Percentiles rank a stretch among this genome's conserved stretches.
Conservation (phyloP, 352 stramenopile species). For the Pythium dissotocum region DNA sequence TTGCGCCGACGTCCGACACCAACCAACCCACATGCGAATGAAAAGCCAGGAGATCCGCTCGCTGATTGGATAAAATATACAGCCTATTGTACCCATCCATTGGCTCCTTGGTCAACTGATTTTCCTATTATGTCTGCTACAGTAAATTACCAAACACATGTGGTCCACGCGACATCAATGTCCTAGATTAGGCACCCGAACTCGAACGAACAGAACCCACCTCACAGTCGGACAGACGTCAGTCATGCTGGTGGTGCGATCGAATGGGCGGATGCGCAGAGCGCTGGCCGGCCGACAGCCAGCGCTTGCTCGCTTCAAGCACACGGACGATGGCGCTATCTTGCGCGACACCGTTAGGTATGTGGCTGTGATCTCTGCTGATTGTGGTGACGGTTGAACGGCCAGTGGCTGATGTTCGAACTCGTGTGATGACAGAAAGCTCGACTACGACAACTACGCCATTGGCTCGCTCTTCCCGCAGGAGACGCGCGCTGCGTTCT, state of each 20-base stretch:
- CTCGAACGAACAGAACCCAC: slow-evolving; percentile 1
- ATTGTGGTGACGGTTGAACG: background rate
- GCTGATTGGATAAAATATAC: slow-evolving; percentile 37
- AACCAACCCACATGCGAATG: slow-evolving; percentile 29
- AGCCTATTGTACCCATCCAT: slow-evolving; percentile 27
- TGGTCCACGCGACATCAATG: slow-evolving; percentile 19
- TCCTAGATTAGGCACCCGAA: slow-evolving; percentile 26
- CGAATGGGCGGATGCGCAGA: background rate
- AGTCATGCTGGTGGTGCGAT: slow-evolving; percentile 40
- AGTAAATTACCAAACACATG: slow-evolving; percentile 11
- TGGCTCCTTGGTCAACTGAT: slow-evolving; percentile 21
- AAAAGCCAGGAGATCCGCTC: slow-evolving; percentile 19
- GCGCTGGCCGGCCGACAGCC: background rate
- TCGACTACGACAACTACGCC: slow-evolving; percentile 86
- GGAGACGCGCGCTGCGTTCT: slow-evolving; percentile 64
- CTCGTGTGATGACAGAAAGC: slow-evolving; percentile 44
- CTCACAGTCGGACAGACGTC: slow-evolving; percentile 6
- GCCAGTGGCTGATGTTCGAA: background rate
- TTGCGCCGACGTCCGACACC: slow-evolving; percentile 17
- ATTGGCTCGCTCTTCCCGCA: slow-evolving; percentile 72
- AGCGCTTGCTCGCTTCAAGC: slow-evolving; percentile 21
- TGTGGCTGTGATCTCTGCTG: background rate
- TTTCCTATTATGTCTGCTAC: slow-evolving; percentile 23
- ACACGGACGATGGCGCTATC: slow-evolving; percentile 33
- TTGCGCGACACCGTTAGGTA: slow-evolving; percentile 53